Conservation (phyloP, 768 basidiomycete species). For the Russula lepida region DNA sequence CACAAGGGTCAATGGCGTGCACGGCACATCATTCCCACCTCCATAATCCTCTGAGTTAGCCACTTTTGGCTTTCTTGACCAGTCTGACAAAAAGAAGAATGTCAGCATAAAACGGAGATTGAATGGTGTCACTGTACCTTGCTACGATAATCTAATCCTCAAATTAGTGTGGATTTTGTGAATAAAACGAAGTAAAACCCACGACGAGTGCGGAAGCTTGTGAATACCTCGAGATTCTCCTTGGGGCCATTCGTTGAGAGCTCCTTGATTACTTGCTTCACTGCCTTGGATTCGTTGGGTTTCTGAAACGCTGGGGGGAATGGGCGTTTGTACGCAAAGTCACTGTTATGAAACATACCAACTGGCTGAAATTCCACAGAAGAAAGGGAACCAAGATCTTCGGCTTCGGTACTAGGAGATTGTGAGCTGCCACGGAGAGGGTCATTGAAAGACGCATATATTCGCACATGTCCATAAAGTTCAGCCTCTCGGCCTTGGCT, state of each 20-base stretch:
- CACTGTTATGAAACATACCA: not conserved
- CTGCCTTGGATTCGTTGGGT: conserved; percentile 52
- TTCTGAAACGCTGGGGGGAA: conserved; percentile 42
- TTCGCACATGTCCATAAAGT: conserved; percentile 80
- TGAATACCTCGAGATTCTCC: conserved; percentile 56
- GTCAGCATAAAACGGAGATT: conserved; percentile 11
- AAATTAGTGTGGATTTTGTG: conserved; percentile 23
- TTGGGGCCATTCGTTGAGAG: conserved; percentile 58
- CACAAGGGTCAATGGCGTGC: not conserved
- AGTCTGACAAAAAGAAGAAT: conserved; percentile 36
- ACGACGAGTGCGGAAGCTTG: conserved; percentile 70
- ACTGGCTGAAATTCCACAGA: not conserved
- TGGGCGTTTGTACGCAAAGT: conserved; percentile 23
- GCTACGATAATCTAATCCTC: conserved; percentile 56
- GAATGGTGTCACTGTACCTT: conserved; percentile 37
- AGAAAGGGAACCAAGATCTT: conserved; percentile 11
- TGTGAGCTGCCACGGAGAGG: not conserved
- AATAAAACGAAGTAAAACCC: conserved; percentile 25
- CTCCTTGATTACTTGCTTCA: conserved; percentile 52
- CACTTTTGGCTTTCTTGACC: conserved; percentile 72
- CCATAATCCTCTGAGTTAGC: conserved; percentile 56
- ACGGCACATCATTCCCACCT: conserved; percentile 36
- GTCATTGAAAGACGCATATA: not conserved
- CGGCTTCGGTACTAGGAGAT: conserved; percentile 18
- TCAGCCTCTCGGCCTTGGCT: conserved; percentile 66